Conservation (phyloP, 176 grass and related monocot species). For the Tuctoria greenei region DNA sequence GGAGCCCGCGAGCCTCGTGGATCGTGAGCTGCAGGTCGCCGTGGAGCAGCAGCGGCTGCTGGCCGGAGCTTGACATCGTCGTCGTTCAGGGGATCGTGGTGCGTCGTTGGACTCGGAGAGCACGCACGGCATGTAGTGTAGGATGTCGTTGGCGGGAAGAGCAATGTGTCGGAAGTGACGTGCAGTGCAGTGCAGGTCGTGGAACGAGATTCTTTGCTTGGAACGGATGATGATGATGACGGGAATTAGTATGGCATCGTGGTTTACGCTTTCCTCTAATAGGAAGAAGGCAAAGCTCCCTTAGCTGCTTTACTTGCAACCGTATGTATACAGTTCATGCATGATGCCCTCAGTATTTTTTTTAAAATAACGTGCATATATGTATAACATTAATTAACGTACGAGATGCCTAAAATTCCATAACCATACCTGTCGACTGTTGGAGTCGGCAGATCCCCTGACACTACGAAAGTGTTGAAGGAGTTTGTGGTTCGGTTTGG, state of each 20-base stretch:
- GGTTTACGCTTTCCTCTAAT: conserved; percentile 2
- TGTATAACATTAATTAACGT: too few relatives aligned
- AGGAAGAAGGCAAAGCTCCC: too few relatives aligned
- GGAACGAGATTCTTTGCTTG: conserved; percentile 47
- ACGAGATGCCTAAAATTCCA: too few relatives aligned
- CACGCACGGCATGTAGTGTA: background rate
- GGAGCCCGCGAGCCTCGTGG: conserved; percentile 53
- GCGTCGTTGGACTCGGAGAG: too few relatives aligned
- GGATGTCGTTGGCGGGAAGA: background rate
- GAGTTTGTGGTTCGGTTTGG: too few relatives aligned
- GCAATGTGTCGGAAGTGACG: background rate
- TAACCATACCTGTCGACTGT: too few relatives aligned
- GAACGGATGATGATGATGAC: background rate
- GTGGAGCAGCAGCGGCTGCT: conserved; percentile 44
- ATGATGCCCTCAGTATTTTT: too few relatives aligned
- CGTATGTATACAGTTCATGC: too few relatives aligned
- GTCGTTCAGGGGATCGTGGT: background rate
- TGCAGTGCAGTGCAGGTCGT: background rate
- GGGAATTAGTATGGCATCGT: background rate
- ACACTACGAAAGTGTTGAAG: too few relatives aligned
- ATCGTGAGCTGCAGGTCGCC: conserved; percentile 69
- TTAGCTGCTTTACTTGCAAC: too few relatives aligned
- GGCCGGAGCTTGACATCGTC: conserved; percentile 2
- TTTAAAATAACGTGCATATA: too few relatives aligned
- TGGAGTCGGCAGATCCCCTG: too few relatives aligned